Conservation (phyloP, 73 alveolate genomes). For the Paramecium pentaurelia region DNA sequence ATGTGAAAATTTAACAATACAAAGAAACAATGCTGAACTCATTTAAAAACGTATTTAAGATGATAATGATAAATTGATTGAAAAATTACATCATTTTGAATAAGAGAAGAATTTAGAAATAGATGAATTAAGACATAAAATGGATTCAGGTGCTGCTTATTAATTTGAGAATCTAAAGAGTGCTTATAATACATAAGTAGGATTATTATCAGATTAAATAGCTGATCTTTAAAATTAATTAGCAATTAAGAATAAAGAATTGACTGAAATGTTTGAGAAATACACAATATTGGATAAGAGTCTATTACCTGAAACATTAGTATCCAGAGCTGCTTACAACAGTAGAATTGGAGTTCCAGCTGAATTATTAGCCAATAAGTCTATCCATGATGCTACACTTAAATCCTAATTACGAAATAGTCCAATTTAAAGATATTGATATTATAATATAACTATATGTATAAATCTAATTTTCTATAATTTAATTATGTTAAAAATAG, state of each 20-base stretch:
- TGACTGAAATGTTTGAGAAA: conserved; percentile 27
- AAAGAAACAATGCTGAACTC: conserved; percentile 3
- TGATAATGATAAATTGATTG: conserved; percentile 13
- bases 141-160: conserved; percentile 54
- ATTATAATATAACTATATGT: not conserved
- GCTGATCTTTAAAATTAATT: not conserved
- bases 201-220: conserved; percentile 10
- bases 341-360: conserved; percentile 46
- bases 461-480: not conserved
- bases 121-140: conserved; percentile 36
- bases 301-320: not conserved
- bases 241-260: not conserved
- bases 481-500: not conserved
- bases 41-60: not conserved
- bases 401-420: conserved; percentile 34
- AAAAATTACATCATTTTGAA: not conserved
- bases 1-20: conserved; percentile 19
- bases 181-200: conserved; percentile 40
- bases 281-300: conserved; percentile 23
- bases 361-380: conserved; percentile 26
- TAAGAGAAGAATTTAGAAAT: conserved; percentile 28
- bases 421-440: conserved; percentile 26
- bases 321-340: not conserved
- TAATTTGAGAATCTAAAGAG: conserved; percentile 37
- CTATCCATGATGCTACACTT: conserved; percentile 25